Evolutionary conservation across 2,329 filamentous ascomycete genomes (phyloP), one percentile per base, ranked within the genome.

Genomic region (Penicillium sp.): DNA sequence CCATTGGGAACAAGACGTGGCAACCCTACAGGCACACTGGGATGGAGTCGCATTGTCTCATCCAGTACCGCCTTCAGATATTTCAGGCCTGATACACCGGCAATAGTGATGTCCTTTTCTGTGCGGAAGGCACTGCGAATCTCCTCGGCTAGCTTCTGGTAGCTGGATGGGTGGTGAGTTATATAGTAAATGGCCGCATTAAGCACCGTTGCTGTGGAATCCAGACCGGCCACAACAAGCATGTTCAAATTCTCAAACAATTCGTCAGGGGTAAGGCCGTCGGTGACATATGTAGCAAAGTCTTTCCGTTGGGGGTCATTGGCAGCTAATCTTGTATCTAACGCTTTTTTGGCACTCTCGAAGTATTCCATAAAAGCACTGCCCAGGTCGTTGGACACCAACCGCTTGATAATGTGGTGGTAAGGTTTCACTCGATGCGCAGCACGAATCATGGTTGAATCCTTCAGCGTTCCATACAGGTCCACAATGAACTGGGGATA

Each of bases 401-500:
- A 30, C n/a, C 8, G 16, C 19, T 40, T 26, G 9, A 51, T n/a
- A 16, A 51, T n/a, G 9, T n/a, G 28, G n/a, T 36, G 49, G 12
- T 51, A 43, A 10, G 55, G 55, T 35, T 57, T 57, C 4, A 58
- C 37, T 16, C 55, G 51, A 38, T 55, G 51, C 3, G 55, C 55
- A 17, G 37, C 41, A 26, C 54, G 55, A 1, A 58, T 5, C 11
- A 50, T 54, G 33, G 44, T 38, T 2, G 55, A 50, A 33, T 58
- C 46, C 35, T 58, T 58, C 44, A 58, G 51, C 1, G 51, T 47
- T 9, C 42, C 45, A 30, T 57, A 65, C 3, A 63, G 58, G 3
- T 57, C 49, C 31, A 53, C 42, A 2, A 64, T 56, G 74, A 72
- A 75, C 0, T 68, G 52, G 14, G 64, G 53, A 51, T 65, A 61